phyloP scores from a whole-genome alignment of 129 eudicot genomes.

The Escallonia herrerae region DNA sequence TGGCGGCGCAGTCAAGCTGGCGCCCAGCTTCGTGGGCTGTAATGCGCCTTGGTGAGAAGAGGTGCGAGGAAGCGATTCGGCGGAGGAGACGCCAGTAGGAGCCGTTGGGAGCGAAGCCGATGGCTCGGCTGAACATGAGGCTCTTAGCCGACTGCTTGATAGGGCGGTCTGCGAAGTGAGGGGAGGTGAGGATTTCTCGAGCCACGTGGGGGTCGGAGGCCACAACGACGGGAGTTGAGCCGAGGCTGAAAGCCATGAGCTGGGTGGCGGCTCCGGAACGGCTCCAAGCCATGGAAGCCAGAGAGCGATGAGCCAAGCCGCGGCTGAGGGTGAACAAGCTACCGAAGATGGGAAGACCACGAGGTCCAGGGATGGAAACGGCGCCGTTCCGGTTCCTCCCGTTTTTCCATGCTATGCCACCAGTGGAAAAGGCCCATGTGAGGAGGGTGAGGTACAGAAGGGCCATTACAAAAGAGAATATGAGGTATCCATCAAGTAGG shows the following conservation, averaged over 20 bases:
- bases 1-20: not conserved
- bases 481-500: constrained; percentile 1
- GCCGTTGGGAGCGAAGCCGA: constrained; percentile 39
- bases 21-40: constrained; percentile 1
- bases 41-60: constrained; percentile 19
- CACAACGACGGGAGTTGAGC: constrained; percentile 19
- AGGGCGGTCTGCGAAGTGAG: constrained; percentile 31
- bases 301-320: constrained; percentile 32
- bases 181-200: constrained; percentile 13
- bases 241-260: constrained; percentile 38
- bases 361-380: constrained; percentile 24
- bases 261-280: not conserved
- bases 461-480: constrained; percentile 3
- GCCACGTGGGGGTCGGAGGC: constrained; percentile 23
- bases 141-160: constrained; percentile 28
- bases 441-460: constrained; percentile 5
- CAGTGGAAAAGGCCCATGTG: constrained; percentile 12
- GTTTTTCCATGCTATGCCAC: constrained; percentile 32
- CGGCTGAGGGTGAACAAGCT: constrained; percentile 23
- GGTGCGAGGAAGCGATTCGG: constrained; percentile 23
- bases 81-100: constrained; percentile 28
- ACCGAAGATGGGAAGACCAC: constrained; percentile 30
- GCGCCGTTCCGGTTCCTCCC: constrained; percentile 2
- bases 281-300: constrained; percentile 22
- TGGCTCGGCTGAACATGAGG: constrained; percentile 33